These are phyloP conservation scores for Fusarium falciforme DNA, from an alignment of 2,329 filamentous ascomycete species.

Conservation along the genomic window DNA sequence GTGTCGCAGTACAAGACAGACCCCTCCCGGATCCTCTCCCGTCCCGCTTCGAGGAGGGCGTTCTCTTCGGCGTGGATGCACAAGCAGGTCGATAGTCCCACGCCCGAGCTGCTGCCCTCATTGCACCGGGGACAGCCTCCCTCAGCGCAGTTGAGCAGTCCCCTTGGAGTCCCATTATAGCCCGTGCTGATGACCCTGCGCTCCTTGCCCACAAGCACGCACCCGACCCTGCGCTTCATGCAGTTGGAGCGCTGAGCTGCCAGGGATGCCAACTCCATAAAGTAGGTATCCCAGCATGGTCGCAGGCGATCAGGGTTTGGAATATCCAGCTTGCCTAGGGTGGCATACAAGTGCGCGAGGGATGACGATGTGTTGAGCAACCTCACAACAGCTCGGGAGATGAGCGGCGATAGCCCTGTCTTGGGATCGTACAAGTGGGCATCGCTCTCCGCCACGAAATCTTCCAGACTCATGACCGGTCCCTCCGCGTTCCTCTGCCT, in stretches of 20 bases:
- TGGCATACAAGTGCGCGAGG: constrained; percentile 76
- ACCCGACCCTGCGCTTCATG: constrained; percentile 97
- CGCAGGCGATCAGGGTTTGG: constrained; percentile 82
- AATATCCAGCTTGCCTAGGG: constrained; percentile 80
- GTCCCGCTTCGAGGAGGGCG: constrained; percentile 90
- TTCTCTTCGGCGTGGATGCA: constrained; percentile 99
- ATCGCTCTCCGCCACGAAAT: constrained; percentile 73
- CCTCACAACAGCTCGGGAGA: constrained; percentile 84
- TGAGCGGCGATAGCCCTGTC: constrained; percentile 77
- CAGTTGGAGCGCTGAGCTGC: constrained; percentile 93
- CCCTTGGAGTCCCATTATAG: constrained; percentile 96
- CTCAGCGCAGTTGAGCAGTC: constrained; percentile 89
- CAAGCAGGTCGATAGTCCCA: constrained; percentile 85
- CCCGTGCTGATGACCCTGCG: constrained; percentile 92
- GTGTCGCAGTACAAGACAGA: constrained; percentile 94
- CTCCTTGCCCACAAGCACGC: constrained; percentile 84
- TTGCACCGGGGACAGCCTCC: constrained; percentile 94
- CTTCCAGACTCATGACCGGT: constrained; percentile 58
- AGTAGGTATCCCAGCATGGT: constrained; percentile 96
- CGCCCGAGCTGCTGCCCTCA: constrained; percentile 74
- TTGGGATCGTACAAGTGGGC: constrained; percentile 76
- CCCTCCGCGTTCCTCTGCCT: constrained; percentile 30
- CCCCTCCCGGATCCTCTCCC: constrained; percentile 86
- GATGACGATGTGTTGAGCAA: constrained; percentile 86
- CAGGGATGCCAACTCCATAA: constrained; percentile 95